These are phyloP conservation scores for Penicillium paxilli DNA, from an alignment of 495 filamentous ascomycete species.

Conservation along the genomic window DNA sequence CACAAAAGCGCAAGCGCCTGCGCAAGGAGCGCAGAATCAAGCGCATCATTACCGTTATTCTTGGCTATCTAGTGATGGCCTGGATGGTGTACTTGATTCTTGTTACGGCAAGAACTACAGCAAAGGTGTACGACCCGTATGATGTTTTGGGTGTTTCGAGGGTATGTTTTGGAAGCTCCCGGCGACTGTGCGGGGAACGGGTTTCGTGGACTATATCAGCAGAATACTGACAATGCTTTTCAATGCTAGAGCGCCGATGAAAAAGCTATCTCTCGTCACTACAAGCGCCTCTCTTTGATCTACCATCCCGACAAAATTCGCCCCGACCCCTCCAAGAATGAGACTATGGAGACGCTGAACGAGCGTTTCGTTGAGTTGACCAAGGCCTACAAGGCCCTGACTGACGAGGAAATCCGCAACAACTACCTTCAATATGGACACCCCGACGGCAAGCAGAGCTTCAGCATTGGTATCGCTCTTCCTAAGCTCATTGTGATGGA, in stretches of 20 bases:
- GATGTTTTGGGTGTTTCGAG: constrained; percentile 84
- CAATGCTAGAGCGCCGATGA: constrained; percentile 71
- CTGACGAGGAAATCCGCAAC: constrained; percentile 94
- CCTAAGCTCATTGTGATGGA: constrained; percentile 91
- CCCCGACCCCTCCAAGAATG: constrained; percentile 79
- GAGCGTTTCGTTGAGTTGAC: constrained; percentile 88
- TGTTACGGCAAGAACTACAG: constrained; percentile 67
- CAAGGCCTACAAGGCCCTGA: constrained; percentile 96
- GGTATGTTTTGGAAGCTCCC: constrained; percentile 43
- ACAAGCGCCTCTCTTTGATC: constrained; percentile 80
- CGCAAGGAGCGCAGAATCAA: constrained; percentile 88
- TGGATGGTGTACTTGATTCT: constrained; percentile 91
- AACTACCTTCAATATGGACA: constrained; percentile 96
- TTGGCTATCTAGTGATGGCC: constrained; percentile 82
- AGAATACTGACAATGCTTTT: not conserved
- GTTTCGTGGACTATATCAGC: not conserved
- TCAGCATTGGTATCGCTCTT: constrained; percentile 95
- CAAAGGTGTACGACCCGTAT: constrained; percentile 95
- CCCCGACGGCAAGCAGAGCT: constrained; percentile 96
- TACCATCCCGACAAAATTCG: constrained; percentile 91
- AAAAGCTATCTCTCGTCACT: constrained; percentile 85
- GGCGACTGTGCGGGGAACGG: not conserved
- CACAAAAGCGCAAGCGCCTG: constrained; percentile 82
- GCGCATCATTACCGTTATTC: constrained; percentile 71
- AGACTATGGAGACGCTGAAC: constrained; percentile 83